phyloP scores from a whole-genome alignment of 176 grass and related monocot species.

The Oryza meridionalis region DNA sequence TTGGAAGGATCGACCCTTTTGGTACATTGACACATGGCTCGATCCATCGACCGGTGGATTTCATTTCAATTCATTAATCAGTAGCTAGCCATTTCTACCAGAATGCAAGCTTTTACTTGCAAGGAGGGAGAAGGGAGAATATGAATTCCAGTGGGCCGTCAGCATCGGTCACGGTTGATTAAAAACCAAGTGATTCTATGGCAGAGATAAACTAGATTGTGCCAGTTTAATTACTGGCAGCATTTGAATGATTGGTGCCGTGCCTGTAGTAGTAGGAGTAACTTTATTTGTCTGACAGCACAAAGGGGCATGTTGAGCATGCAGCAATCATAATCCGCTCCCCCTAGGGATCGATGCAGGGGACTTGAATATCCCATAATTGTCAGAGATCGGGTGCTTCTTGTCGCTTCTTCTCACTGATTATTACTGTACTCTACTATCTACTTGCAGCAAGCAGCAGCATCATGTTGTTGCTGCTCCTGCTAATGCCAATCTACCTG shows the following conservation, averaged over 20 bases:
- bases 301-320: constrained; percentile 26
- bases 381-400: constrained; percentile 48
- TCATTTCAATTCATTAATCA: background rate
- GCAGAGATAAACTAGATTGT: background rate
- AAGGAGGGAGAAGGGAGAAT: background rate
- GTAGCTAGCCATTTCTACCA: constrained; percentile 3
- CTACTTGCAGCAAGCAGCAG: background rate
- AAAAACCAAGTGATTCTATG: background rate
- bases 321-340: constrained; percentile 28
- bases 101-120: background rate
- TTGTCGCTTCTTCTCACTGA: background rate
- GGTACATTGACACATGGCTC: constrained; percentile 23
- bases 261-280: background rate
- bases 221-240: background rate
- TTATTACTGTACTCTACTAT: background rate
- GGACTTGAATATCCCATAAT: constrained; percentile 33
- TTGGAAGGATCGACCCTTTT: constrained; percentile 32
- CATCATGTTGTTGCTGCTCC: background rate
- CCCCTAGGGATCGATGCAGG: constrained; percentile 42
- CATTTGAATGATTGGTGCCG: background rate
- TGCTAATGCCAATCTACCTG: background rate
- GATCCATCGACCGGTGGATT: background rate
- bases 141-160: background rate
- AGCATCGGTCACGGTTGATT: background rate
- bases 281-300: constrained; percentile 2